These are phyloP conservation scores for Boechera retrofracta DNA, from an alignment of 345 rosid genomes.

Conservation along the genomic window DNA sequence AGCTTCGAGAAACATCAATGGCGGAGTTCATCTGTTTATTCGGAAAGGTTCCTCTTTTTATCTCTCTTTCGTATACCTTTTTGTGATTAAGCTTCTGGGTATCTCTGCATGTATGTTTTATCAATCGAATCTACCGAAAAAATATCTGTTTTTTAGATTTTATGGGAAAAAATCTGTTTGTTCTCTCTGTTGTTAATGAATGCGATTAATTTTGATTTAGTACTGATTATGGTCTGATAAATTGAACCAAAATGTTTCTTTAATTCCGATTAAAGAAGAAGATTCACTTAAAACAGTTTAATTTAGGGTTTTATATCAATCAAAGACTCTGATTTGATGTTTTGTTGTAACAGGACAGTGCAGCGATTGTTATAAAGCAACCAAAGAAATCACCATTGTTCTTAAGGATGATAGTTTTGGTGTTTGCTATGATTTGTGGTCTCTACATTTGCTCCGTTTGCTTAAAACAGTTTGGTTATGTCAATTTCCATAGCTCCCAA, in stretches of 20 bases:
- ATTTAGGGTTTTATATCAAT: neutral
- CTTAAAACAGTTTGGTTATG: slow-evolving; percentile 64
- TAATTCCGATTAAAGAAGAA: neutral
- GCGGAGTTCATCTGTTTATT: slow-evolving; percentile 64
- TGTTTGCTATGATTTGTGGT: slow-evolving; percentile 76
- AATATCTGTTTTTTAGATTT: neutral
- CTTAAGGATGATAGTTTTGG: slow-evolving; percentile 68
- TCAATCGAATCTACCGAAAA: neutral
- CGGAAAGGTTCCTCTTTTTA: slow-evolving; percentile 54
- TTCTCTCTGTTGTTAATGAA: neutral
- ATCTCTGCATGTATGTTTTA: slow-evolving; percentile 34
- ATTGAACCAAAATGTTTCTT: too few relatives aligned
- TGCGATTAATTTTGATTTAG: too few relatives aligned
- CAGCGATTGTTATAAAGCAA: slow-evolving; percentile 60
- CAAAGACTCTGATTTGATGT: slow-evolving; percentile 17
- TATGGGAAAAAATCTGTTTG: slow-evolving; percentile 1
- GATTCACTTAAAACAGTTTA: neutral
- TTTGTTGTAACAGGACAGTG: slow-evolving; percentile 60
- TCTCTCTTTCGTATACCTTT: neutral
- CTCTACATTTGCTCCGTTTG: slow-evolving; percentile 68
- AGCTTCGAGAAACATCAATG: slow-evolving; percentile 57
- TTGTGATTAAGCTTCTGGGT: slow-evolving; percentile 31
- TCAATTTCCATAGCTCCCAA: slow-evolving; percentile 51
- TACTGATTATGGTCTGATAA: too few relatives aligned
- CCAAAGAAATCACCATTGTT: slow-evolving; percentile 77